These are phyloP conservation scores for Solidago caesia DNA, from an alignment of 129 eudicot species.

Conservation along the genomic window DNA sequence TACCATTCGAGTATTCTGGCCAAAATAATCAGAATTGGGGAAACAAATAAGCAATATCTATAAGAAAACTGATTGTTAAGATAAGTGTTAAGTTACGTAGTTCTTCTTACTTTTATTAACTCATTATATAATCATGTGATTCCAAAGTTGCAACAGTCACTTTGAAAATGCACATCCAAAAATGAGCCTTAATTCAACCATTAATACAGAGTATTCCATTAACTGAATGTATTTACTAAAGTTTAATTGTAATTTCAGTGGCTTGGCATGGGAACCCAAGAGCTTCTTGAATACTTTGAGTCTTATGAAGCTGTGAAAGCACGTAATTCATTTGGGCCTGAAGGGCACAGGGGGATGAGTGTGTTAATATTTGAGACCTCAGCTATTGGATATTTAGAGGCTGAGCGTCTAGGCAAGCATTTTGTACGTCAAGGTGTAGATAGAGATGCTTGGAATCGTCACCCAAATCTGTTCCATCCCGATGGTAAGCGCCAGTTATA, in stretches of 20 bases:
- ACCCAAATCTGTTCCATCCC: constrained; percentile 29
- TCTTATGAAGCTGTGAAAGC: constrained; percentile 62
- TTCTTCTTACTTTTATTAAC: not conserved
- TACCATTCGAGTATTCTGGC: not conserved
- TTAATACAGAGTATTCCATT: not conserved
- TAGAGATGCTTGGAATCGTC: constrained; percentile 60
- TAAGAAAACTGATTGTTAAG: not conserved
- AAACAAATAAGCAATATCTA: not conserved
- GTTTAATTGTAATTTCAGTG: constrained; percentile 48
- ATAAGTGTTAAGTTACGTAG: not conserved
- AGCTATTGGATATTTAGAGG: constrained; percentile 71
- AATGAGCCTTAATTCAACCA: not conserved
- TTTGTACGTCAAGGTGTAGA: constrained; percentile 51
- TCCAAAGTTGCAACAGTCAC: not conserved
- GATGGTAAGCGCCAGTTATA: constrained; percentile 70
- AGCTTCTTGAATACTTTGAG: constrained; percentile 73
- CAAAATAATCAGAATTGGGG: not conserved
- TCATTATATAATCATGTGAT: not conserved
- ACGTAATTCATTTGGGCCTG: constrained; percentile 81
- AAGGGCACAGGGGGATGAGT: constrained; percentile 92
- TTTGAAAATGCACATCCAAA: not conserved
- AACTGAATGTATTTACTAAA: not conserved
- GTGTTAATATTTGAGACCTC: constrained; percentile 74
- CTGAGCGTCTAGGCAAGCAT: constrained; percentile 72
- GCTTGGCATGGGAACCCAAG: constrained; percentile 90